These are phyloP conservation scores for Ocimum tenuiflorum DNA, from an alignment of 257 asterid species.

Conservation along the genomic window DNA sequence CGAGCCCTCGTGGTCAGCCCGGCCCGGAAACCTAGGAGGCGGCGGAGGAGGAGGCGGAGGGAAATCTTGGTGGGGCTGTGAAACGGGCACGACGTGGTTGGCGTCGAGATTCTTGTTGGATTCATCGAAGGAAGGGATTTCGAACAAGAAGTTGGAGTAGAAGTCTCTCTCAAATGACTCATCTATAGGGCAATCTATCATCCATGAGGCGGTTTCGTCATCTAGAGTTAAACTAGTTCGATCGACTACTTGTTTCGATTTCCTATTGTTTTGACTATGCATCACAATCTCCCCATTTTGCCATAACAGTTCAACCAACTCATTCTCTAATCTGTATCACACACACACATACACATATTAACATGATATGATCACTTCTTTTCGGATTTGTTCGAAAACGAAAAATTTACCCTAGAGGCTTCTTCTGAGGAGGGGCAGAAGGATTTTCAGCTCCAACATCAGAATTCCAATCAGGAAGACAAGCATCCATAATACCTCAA, in stretches of 20 bases:
- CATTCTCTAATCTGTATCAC: constrained; percentile 49
- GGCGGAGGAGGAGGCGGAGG: constrained; percentile 25
- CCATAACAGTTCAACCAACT: constrained; percentile 75
- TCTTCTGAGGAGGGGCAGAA: constrained; percentile 39
- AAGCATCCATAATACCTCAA: constrained; percentile 48
- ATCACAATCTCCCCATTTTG: constrained; percentile 70
- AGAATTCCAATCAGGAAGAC: constrained; percentile 55
- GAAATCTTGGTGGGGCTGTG: constrained; percentile 5
- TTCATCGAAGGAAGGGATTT: constrained; percentile 32
- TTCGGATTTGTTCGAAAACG: neutral
- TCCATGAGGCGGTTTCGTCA: constrained; percentile 52
- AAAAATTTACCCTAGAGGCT: constrained; percentile 42
- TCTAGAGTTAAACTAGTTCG: constrained; percentile 37
- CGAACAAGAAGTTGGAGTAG: constrained; percentile 44
- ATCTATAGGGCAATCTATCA: constrained; percentile 49
- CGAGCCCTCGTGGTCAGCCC: constrained; percentile 33
- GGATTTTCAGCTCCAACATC: constrained; percentile 38
- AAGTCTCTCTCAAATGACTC: constrained; percentile 66
- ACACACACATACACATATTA: too few relatives aligned
- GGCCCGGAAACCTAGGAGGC: constrained; percentile 36
- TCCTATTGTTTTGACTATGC: constrained; percentile 47
- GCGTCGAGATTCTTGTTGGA: constrained; percentile 21
- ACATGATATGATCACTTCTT: neutral
- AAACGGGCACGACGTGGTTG: constrained; percentile 9
- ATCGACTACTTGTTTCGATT: constrained; percentile 30